Conservation (phyloP, 208 protist genomes). For the Leishmania lainsoni region DNA sequence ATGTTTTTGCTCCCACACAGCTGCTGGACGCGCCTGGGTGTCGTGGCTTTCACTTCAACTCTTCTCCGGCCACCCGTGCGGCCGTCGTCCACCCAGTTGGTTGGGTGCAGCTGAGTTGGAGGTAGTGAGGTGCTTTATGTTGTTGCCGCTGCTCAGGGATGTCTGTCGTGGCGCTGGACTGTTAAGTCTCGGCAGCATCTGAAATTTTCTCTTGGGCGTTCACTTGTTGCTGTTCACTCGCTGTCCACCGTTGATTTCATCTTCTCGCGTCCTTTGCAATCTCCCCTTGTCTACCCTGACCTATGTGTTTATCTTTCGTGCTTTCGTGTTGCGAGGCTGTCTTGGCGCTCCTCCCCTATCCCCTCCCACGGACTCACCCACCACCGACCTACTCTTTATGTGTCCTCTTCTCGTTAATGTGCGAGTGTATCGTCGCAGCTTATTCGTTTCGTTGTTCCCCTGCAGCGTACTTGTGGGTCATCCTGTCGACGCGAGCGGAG, state of each 20-base stretch:
- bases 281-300: not conserved
- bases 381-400: not conserved
- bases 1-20: not conserved
- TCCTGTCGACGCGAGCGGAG: not conserved
- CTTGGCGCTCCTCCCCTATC: not conserved
- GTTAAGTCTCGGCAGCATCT: too few species aligned
- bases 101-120: not conserved
- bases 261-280: not conserved
- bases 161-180: not conserved
- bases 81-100: not conserved
- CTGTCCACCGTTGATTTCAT: not conserved
- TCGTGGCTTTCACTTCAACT: not conserved
- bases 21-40: not conserved
- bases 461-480: not conserved
- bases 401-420: not conserved
- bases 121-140: not conserved
- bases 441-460: not conserved
- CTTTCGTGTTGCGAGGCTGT: not conserved
- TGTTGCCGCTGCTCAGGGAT: not conserved
- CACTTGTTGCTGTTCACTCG: not conserved
- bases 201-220: not conserved
- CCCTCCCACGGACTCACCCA: too few species aligned
- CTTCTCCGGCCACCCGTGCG: not conserved
- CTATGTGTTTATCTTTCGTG: not conserved
- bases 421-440: not conserved